phyloP scores from a whole-genome alignment of 1,139 yeast species.

The Yamadazyma friedrichii region DNA sequence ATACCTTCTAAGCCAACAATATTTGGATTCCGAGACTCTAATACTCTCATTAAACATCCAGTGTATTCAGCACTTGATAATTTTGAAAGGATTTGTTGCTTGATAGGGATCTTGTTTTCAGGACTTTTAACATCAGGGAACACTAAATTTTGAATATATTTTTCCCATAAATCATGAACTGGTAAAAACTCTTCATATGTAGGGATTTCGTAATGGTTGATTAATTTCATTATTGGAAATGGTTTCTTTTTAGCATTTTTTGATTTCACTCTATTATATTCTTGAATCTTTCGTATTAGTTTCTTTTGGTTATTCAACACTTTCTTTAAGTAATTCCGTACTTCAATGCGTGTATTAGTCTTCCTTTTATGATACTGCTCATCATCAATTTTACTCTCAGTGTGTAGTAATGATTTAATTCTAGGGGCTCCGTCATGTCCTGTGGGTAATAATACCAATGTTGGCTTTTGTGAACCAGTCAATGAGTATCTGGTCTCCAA shows the following conservation, averaged over 20 bases:
- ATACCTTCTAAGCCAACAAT: conserved; percentile 72
- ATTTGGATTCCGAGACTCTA: conserved; percentile 55
- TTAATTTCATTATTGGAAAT: conserved; percentile 27
- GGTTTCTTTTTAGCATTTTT: conserved; percentile 15
- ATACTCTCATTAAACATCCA: conserved; percentile 68
- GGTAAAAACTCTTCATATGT: conserved; percentile 51
- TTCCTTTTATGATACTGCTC: conserved; percentile 19
- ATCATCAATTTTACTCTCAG: conserved; percentile 11
- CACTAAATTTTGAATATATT: conserved; percentile 58
- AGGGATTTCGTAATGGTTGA: conserved; percentile 43
- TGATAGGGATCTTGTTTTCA: conserved; percentile 20
- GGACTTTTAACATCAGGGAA: conserved; percentile 23
- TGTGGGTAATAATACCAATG: conserved; percentile 42
- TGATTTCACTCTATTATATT: conserved; percentile 21
- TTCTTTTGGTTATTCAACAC: conserved; percentile 39
- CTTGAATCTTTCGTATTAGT: conserved; percentile 31
- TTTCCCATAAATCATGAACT: conserved; percentile 60
- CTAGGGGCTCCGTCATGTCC: conserved; percentile 20
- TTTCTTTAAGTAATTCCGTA: conserved; percentile 40
- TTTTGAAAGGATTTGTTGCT: conserved; percentile 47
- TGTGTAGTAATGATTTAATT: conserved; percentile 20
- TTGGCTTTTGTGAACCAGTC: conserved; percentile 60
- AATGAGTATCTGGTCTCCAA: conserved; percentile 56
- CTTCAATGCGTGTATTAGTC: conserved; percentile 41
- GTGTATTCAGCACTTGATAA: conserved; percentile 80